These are phyloP conservation scores for Phytopythium mirpurense DNA, from an alignment of 352 stramenopile species.

Conservation along the genomic window DNA sequence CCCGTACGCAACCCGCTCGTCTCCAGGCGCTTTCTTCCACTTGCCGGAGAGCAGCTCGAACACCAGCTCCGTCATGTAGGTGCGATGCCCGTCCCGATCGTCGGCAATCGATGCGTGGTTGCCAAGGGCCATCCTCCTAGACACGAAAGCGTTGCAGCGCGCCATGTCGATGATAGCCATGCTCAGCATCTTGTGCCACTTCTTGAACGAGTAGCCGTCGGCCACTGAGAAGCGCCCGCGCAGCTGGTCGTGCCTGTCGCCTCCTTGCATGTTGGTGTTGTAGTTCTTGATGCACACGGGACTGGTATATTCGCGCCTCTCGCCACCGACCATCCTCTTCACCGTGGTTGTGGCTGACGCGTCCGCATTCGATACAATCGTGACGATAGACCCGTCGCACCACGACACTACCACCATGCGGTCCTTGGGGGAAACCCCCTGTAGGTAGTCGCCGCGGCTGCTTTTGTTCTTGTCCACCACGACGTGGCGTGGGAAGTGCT, in stretches of 20 bases:
- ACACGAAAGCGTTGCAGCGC: constrained; percentile 16
- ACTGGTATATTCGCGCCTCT: constrained; percentile 7
- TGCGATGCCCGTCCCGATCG: no score
- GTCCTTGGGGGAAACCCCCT: neutral
- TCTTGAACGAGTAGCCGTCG: constrained; percentile 22
- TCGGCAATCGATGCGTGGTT: neutral
- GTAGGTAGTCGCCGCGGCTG: neutral
- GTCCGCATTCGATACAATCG: constrained; percentile 8
- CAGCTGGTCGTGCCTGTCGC: constrained; percentile 26
- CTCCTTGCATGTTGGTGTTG: constrained; percentile 28
- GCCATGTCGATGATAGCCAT: constrained; percentile 21
- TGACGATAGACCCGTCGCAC: no score
- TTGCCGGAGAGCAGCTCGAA: no score
- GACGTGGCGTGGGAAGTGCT: neutral
- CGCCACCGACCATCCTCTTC: constrained; percentile 4
- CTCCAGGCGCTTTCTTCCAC: no score
- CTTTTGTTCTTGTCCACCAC: neutral
- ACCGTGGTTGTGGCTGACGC: neutral
- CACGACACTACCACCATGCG: constrained; percentile 2
- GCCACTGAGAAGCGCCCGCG: constrained; percentile 15
- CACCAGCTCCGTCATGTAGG: no score
- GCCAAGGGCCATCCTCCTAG: constrained; percentile 5
- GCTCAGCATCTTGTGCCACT: constrained; percentile 26
- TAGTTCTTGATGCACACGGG: constrained; percentile 19
- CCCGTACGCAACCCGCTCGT: no score